Evolutionary conservation across 2,329 filamentous ascomycete genomes (phyloP), one percentile per base, ranked within the genome.

Genomic region (Stagonosporopsis chrysanthemi): DNA sequence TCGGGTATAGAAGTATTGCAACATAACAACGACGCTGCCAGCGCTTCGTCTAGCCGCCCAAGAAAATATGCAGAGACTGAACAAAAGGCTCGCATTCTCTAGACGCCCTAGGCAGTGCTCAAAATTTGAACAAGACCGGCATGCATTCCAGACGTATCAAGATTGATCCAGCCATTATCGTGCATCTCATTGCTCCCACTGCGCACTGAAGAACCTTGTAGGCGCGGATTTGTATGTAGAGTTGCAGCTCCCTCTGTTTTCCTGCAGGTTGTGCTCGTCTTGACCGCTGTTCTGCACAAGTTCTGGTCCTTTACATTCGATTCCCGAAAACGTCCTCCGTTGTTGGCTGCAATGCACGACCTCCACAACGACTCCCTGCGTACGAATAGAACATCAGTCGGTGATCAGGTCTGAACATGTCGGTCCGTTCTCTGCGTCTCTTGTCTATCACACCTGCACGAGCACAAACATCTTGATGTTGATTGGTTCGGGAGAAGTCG

Each of bases 1-100:
- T 53, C 51, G 64, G 70, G 70, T 73, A 73, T 73, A 73, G 66
- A 67, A 67, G 65, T 56, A 67, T 65, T 65, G 69, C 68, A 61
- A 73, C 69, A 72, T 66, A 43, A 46, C 11, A 31, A 38, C 36
- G 17, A 23, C 29, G 23, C 12, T 50, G 22, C 15, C 15, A 14
- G 24, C 8, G 35, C 11, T 26, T 38, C 36, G 12, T 49, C 15
- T 41, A 24, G 15, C 3, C 41, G 15, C 28, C 15, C 23, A 19
- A 8, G 22, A n/a, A 24, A 39, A 22, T 22, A 22, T 11, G 36
- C 36, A 22, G 6, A 33, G 31, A n/a, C 15, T 14, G 14, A 33
- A 33, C 31, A n/a, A n/a, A n/a, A 33, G 31, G 15, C 12, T 33
- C 31, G 31, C 15, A 5, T 8, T 4, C 7, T 33, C 14, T 33